phyloP scores from a whole-genome alignment of 352 stramenopile genomes.

The Globisporangium orthogonon region DNA sequence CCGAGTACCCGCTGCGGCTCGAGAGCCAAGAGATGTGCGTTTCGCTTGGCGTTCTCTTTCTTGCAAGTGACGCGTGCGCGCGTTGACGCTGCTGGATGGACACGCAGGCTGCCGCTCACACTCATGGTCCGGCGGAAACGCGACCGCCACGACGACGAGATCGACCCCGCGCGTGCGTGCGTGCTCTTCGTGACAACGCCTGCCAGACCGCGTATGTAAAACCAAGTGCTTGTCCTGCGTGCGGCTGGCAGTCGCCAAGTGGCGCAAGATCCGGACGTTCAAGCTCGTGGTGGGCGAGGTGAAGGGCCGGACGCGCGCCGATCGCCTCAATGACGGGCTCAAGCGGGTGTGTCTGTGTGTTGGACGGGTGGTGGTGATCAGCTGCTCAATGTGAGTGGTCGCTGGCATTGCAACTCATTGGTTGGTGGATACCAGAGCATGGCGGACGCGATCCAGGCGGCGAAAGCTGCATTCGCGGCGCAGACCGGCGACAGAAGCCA shows the following conservation, averaged over 20 bases:
- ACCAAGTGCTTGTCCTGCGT: neutral
- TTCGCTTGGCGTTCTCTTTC: neutral
- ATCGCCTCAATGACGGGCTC: conserved; percentile 47
- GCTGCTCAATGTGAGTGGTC: too few relatives aligned
- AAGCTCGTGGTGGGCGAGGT: conserved; percentile 51
- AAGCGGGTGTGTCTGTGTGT: conserved; percentile 25
- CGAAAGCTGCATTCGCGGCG: conserved; percentile 2
- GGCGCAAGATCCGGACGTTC: conserved; percentile 74
- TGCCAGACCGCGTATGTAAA: too few relatives aligned
- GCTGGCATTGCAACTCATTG: too few relatives aligned
- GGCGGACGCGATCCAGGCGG: conserved; percentile 7
- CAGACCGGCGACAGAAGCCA: neutral
- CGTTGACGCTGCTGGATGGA: neutral
- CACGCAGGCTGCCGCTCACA: conserved; percentile 45
- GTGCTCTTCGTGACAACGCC: too few relatives aligned
- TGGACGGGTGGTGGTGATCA: neutral
- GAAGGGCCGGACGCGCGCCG: conserved; percentile 45
- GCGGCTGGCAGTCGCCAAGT: conserved; percentile 39
- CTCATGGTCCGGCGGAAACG: conserved; percentile 66
- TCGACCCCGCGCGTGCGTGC: conserved; percentile 29
- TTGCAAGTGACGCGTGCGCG: neutral
- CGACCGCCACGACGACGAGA: conserved; percentile 44
- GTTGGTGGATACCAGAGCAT: conserved; percentile 2
- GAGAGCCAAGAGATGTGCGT: conserved; percentile 68
- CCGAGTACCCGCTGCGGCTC: conserved; percentile 51